These are phyloP conservation scores for Phaseolus lunatus DNA, from an alignment of 306 rosid species.

Conservation along the genomic window DNA sequence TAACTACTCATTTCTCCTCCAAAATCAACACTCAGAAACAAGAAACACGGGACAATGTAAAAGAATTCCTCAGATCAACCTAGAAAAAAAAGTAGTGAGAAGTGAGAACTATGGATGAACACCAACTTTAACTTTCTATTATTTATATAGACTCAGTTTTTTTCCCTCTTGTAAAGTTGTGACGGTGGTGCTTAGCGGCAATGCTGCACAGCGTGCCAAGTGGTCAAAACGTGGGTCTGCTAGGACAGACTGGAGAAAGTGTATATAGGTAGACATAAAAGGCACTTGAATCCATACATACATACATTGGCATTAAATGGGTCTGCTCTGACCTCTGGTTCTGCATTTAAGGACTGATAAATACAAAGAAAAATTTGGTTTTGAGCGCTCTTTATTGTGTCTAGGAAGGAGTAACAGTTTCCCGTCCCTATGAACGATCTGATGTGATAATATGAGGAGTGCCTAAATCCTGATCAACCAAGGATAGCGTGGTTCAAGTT, in stretches of 20 bases:
- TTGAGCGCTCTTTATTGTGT: conserved; percentile 46
- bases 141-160: conserved; percentile 44
- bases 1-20: conserved; percentile 69
- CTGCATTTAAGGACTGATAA: conserved; percentile 48
- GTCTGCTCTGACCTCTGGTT: conserved; percentile 50
- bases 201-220: conserved; percentile 50
- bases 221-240: conserved; percentile 56
- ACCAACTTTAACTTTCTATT: conserved; percentile 21
- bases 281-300: conserved; percentile 39
- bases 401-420: conserved; percentile 51
- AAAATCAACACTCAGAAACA: conserved; percentile 30
- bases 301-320: conserved; percentile 50
- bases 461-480: conserved; percentile 42
- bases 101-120: conserved; percentile 4
- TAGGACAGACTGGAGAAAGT: conserved; percentile 32
- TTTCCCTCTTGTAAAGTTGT: conserved; percentile 28
- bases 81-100: conserved; percentile 1
- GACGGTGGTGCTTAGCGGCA: conserved; percentile 41
- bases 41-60: neutral
- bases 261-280: conserved; percentile 16
- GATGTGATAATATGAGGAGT: conserved; percentile 45
- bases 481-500: conserved; percentile 37
- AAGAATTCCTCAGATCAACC: neutral
- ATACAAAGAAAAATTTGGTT: conserved; percentile 39
- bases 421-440: conserved; percentile 51